Base-by-base conservation (phyloP, 2,329 filamentous ascomycete genomes). In the Cyclaneusma minus region DNA sequence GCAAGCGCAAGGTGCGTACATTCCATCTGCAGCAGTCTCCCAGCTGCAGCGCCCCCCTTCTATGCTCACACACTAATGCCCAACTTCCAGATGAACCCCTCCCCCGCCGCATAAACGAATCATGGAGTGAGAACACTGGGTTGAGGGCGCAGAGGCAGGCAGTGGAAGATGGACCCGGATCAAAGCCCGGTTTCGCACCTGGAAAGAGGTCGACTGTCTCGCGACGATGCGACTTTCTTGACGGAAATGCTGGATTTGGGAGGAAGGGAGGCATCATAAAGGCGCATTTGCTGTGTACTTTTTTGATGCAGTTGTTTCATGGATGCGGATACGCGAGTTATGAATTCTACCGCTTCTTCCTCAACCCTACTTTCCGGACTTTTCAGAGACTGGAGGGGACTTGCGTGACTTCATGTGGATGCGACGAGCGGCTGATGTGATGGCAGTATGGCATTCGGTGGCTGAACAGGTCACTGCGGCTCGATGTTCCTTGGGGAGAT, bases 1-100 rank as follows among this genome's bases (percentile, higher is more conserved):
- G 87, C 66, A 95, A 95, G 85, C 72, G 87, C 62, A 94, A 94
- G 83, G 83, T 89, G 60, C 53, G 64, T 41, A 35, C 31, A 29
- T 28, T 16, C 31, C 10, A 20, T n/a, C n/a, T n/a, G n/a, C n/a
- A n/a, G n/a, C n/a, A n/a, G n/a, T n/a, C n/a, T n/a, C n/a, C n/a
- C n/a, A n/a, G n/a, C n/a, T n/a, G n/a, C n/a, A n/a, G n/a, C 20
- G 22, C 13, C 16, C 8, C 25, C 22, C 20, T n/a, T 14, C 24
- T 25, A 32, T 35, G 23, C 31, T 29, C 27, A 28, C 22, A 19
- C 27, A 36, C 22, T 22, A 21, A 35, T 20, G 15, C 10, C 9
- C 9, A 14, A 25, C 29, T 11, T 31, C 31, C 40, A 80, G 79
- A 85, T 85, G 79, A 85, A 85, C 73, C 77, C 79, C 58, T 83